Evolutionary conservation across 2,329 filamentous ascomycete genomes (phyloP).

Genomic region (Arthrocladium fulminans): DNA sequence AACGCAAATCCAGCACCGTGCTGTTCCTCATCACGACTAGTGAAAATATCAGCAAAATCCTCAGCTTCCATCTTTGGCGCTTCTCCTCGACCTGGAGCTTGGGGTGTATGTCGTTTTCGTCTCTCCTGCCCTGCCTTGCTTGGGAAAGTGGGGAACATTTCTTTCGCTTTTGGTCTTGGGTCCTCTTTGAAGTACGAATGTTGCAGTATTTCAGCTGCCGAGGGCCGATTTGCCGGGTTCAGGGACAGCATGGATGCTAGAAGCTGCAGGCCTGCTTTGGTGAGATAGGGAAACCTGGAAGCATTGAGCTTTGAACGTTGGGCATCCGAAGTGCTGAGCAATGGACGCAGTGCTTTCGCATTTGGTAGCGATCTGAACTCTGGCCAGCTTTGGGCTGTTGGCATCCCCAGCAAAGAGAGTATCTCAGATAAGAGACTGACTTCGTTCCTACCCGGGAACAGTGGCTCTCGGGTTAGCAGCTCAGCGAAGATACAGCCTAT

Average conservation of each 20-base stretch:
- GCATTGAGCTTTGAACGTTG: slow-evolving; percentile 25
- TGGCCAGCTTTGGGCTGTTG: slow-evolving; percentile 75
- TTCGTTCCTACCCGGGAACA: slow-evolving; percentile 85
- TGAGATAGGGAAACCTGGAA: slow-evolving; percentile 72
- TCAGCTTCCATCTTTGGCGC: slow-evolving; percentile 44
- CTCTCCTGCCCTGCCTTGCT: slow-evolving; percentile 90
- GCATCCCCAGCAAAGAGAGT: slow-evolving; percentile 81
- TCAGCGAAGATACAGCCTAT: slow-evolving; percentile 94
- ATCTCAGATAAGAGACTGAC: slow-evolving; percentile 82
- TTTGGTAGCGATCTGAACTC: slow-evolving; percentile 80
- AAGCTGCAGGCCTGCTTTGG: slow-evolving; percentile 61
- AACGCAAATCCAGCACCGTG: slow-evolving; percentile 51
- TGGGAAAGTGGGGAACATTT: slow-evolving; percentile 94
- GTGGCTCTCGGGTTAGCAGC: slow-evolving; percentile 69
- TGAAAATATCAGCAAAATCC: slow-evolving; percentile 65
- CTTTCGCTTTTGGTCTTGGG: slow-evolving; percentile 78
- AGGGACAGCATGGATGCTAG: slow-evolving; percentile 63
- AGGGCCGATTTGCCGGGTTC: slow-evolving; percentile 63
- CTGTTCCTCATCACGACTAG: slow-evolving; percentile 13
- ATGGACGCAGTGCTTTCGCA: slow-evolving; percentile 64
- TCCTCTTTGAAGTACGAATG: slow-evolving; percentile 85
- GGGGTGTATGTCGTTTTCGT: slow-evolving; percentile 64
- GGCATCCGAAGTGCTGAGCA: slow-evolving; percentile 24
- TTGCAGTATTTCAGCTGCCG: slow-evolving; percentile 62
- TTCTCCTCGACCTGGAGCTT: slow-evolving; percentile 72